Evolutionary conservation across 2,329 filamentous ascomycete genomes (phyloP), one percentile per base, ranked within the genome.

Genomic region (Neofusicoccum cordaticola): DNA sequence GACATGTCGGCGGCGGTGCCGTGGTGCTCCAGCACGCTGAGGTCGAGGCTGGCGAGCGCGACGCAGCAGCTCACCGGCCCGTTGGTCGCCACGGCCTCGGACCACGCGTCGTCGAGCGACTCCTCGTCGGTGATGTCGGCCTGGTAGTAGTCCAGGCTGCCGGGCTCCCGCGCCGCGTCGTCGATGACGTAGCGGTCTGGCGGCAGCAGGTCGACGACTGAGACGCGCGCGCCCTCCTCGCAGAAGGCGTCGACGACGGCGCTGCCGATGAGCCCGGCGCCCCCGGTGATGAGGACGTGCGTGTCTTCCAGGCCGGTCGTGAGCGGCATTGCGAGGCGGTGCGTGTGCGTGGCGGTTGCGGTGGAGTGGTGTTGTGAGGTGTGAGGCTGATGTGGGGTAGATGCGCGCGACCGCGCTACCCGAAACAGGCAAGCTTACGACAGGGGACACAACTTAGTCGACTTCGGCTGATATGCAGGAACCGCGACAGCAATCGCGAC

Each of bases 241-340:
- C 77, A 69, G n/a, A 83, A 71, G 2, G 75, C 74, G 17, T 72
- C 70, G 1, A 81, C 72, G 31, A 83, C 75, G 35, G 73, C 73
- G 8, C 73, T 71, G 41, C 81, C 81, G 2, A 83, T 70, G 68
- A 83, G 83, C 7, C 81, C 81, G 44, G 75, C 76, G 13, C 79
- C 81, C n/a, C 81, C 81, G 4, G 81, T 83, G 34, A 83, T 72
- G 2, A 83, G 73, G 42, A 83, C 68, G 39, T 60, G 62, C n/a
- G 56, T 44, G 42, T 51, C 71, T 63, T 74, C 68, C 37, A 81
- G 74, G 37, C 73, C 74, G 39, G 81, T 70, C 6, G 69, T 68
- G 12, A 79, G 66, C 39, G 37, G 52, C 35, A 53, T 53, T 12
- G 52, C n/a, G 42, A n/a, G 42, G 13, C n/a, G 51, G 35, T 27